phyloP scores from a whole-genome alignment of 2,329 filamentous ascomycete species.

The Hymenoscyphus repandus region DNA sequence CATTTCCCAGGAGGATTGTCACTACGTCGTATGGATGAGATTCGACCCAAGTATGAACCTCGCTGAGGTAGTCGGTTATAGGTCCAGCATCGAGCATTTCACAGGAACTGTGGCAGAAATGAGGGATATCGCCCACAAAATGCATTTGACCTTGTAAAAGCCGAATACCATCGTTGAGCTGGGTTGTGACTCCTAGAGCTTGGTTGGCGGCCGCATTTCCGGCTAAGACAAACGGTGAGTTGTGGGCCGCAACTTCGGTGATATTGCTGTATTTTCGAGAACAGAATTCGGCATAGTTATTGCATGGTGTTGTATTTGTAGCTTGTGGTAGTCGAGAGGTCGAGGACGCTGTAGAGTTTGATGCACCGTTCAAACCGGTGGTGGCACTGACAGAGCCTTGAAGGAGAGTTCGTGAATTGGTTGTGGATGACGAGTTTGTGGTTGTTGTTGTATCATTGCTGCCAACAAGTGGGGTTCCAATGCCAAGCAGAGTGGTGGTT shows the following conservation, averaged over 20 bases:
- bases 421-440: constrained; percentile 24
- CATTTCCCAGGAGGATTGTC: constrained; percentile 80
- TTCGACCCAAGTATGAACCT: constrained; percentile 68
- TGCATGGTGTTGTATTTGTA: constrained; percentile 74
- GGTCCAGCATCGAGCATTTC: constrained; percentile 76
- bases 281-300: constrained; percentile 74
- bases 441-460: constrained; percentile 24
- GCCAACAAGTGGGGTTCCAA: constrained; percentile 12
- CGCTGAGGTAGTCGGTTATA: constrained; percentile 65
- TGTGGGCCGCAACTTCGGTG: constrained; percentile 72
- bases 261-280: constrained; percentile 73
- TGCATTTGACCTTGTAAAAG: constrained; percentile 61
- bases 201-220: constrained; percentile 77
- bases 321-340: constrained; percentile 36
- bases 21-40: constrained; percentile 80
- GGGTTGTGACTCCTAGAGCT: constrained; percentile 57
- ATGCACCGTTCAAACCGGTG: constrained; percentile 40
- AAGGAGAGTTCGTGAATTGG: constrained; percentile 36
- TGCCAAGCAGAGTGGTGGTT: constrained; percentile 25
- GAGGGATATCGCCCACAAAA: constrained; percentile 54
- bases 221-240: constrained; percentile 68
- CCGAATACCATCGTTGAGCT: constrained; percentile 72
- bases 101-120: constrained; percentile 84
- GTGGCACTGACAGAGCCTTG: constrained; percentile 24
- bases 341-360: constrained; percentile 42